Percentiles rank a stretch among this genome's conserved stretches.
Evolutionary conservation across 768 basidiomycete species (phyloP).

Genomic region (Boletus bicolor): DNA sequence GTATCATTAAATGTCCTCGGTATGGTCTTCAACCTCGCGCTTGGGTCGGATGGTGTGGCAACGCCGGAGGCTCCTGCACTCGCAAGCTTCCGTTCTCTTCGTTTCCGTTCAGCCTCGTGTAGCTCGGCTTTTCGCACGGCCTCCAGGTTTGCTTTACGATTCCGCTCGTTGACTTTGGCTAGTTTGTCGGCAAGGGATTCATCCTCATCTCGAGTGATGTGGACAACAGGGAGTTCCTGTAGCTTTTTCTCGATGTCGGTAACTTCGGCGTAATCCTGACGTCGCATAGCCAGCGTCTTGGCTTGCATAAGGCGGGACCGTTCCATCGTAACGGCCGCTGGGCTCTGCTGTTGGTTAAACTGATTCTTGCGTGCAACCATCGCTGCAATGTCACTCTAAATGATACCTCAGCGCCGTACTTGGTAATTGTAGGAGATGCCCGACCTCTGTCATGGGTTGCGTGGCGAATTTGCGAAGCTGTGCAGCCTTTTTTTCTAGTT

Average conservation of each 20-base stretch:
- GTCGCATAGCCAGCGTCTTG: constrained; percentile 69
- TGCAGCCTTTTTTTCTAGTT: constrained; percentile 61
- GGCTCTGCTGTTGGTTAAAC: constrained; percentile 34
- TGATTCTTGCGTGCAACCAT: constrained; percentile 69
- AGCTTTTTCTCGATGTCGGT: constrained; percentile 61
- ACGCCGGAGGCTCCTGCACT: constrained; percentile 37
- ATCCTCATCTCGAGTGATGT: constrained; percentile 23
- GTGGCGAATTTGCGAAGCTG: constrained; percentile 57
- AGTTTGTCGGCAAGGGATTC: constrained; percentile 47
- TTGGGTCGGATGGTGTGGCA: constrained; percentile 52
- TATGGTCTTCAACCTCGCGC: constrained; percentile 63
- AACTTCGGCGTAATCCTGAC: constrained; percentile 67
- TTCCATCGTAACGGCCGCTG: constrained; percentile 45
- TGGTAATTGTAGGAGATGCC: constrained; percentile 5
- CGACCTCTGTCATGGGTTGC: constrained; percentile 78
- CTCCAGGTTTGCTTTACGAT: constrained; percentile 81
- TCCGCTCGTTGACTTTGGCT: constrained; percentile 84
- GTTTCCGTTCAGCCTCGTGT: constrained; percentile 63
- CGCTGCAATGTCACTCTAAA: constrained; percentile 76
- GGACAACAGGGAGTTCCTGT: constrained; percentile 41
- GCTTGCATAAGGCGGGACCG: constrained; percentile 66
- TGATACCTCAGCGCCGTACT: constrained; percentile 6
- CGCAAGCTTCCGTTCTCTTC: constrained; percentile 60
- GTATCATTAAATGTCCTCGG: constrained; percentile 53
- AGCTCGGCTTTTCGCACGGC: constrained; percentile 75